Percentiles rank a stretch among this genome's conserved stretches.
Evolutionary conservation across 2,329 filamentous ascomycete species (phyloP).

Genomic region (Pestalotiopsis fici): DNA sequence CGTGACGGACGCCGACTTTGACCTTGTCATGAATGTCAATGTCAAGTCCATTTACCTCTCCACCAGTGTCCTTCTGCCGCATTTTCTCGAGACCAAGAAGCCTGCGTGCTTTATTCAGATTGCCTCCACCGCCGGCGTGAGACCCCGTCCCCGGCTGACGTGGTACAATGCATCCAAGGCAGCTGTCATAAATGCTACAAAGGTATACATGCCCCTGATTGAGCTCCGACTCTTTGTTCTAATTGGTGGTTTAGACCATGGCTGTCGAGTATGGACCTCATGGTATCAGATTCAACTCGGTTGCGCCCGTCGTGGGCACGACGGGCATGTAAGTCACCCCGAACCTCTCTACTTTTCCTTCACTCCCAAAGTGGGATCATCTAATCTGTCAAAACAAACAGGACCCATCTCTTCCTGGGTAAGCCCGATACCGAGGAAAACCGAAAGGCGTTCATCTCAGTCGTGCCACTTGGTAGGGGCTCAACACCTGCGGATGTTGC

Average conservation of each 20-base stretch:
- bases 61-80: constrained; percentile 59
- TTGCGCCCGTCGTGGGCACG: constrained; percentile 68
- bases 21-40: constrained; percentile 68
- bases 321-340: constrained; percentile 55
- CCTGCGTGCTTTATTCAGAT: constrained; percentile 66
- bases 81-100: constrained; percentile 57
- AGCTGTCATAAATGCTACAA: constrained; percentile 61
- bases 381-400: constrained; percentile 9
- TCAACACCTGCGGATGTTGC: constrained; percentile 67
- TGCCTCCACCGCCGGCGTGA: constrained; percentile 61
- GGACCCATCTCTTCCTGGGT: constrained; percentile 54
- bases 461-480: constrained; percentile 55
- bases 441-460: constrained; percentile 53
- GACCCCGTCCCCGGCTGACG: constrained; percentile 63
- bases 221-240: not conserved
- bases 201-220: constrained; percentile 24
- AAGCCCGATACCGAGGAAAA: constrained; percentile 65
- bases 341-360: not conserved
- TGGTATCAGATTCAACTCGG: constrained; percentile 72
- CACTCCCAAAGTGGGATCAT: not conserved
- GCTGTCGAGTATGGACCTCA: constrained; percentile 74
- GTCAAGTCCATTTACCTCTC: constrained; percentile 67
- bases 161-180: constrained; percentile 72
- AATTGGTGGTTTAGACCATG: constrained; percentile 36
- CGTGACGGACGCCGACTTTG: constrained; percentile 67